Conservation (phyloP, 1,284 basidiomycete genomes). For the Leccinum subfulvum region DNA sequence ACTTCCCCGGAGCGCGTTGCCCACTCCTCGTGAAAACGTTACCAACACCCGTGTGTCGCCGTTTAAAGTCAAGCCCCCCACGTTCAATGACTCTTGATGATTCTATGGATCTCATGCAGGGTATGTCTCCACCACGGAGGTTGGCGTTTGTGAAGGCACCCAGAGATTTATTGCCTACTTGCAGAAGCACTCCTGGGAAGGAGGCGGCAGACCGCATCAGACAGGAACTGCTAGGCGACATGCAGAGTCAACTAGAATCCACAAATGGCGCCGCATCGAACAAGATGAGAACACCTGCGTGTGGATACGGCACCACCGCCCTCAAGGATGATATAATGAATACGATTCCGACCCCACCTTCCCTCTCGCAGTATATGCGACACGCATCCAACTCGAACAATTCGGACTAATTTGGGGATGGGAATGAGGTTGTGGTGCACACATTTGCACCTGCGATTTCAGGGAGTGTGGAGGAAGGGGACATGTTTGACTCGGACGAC, state of each 20-base stretch:
- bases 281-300: conserved; percentile 28
- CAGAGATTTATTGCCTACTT: conserved; percentile 50
- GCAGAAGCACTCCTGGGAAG: conserved; percentile 61
- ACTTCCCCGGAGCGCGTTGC: conserved; percentile 33
- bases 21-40: conserved; percentile 38
- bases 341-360: conserved; percentile 64
- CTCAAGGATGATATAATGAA: conserved; percentile 58
- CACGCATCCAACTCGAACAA: conserved; percentile 38
- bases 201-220: conserved; percentile 68
- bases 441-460: conserved; percentile 48
- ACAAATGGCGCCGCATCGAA: conserved; percentile 14
- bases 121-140: conserved; percentile 85
- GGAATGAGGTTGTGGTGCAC: conserved; percentile 43
- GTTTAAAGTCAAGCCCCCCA: conserved; percentile 40
- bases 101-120: conserved; percentile 42
- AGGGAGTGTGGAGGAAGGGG: conserved; percentile 43
- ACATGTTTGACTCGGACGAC: conserved; percentile 46
- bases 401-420: conserved; percentile 42
- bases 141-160: conserved; percentile 81
- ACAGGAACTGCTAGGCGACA: conserved; percentile 55
- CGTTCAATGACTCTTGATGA: conserved; percentile 61
- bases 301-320: conserved; percentile 18
- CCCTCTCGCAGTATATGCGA: conserved; percentile 57
- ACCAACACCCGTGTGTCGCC: conserved; percentile 37
- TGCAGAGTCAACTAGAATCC: conserved; percentile 34